These are phyloP conservation scores for Aspergillus incahuasiensis DNA, from an alignment of 495 filamentous ascomycete species.

Conservation along the genomic window DNA sequence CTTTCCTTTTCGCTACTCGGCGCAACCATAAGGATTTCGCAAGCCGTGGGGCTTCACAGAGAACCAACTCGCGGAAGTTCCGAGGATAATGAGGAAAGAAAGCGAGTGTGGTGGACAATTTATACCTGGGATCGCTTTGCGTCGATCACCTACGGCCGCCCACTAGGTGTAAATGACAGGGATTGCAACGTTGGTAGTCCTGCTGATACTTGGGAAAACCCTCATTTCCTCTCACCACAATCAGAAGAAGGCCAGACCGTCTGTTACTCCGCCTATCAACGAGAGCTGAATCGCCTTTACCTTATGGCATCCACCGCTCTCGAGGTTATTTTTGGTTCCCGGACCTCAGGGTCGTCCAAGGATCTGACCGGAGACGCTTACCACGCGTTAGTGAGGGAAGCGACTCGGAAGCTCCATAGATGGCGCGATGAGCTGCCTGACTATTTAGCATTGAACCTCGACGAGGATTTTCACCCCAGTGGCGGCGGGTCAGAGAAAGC, in stretches of 20 bases:
- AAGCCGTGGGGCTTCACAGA: slow-evolving; percentile 32
- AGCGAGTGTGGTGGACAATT: slow-evolving; percentile 35
- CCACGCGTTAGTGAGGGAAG: slow-evolving; percentile 18
- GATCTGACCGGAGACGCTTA: slow-evolving; percentile 18
- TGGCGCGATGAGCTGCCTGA: slow-evolving; percentile 23
- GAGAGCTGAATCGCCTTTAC: slow-evolving; percentile 30
- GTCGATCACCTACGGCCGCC: slow-evolving; percentile 31
- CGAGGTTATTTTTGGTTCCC: slow-evolving; percentile 28
- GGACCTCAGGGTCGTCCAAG: slow-evolving; percentile 18
- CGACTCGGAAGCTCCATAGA: slow-evolving; percentile 18
- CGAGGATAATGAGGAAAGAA: slow-evolving; percentile 29
- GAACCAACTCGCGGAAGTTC: slow-evolving; percentile 13
- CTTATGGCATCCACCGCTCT: slow-evolving; percentile 28
- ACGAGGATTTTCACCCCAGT: slow-evolving; percentile 18
- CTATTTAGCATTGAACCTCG: slow-evolving; percentile 20
- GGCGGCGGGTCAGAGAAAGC: slow-evolving; percentile 16
- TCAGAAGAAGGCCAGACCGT: slow-evolving; percentile 6
- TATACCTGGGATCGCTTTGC: slow-evolving; percentile 38
- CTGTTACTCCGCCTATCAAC: slow-evolving; percentile 31
- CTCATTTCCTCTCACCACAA: slow-evolving; percentile 13
- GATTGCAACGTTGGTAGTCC: slow-evolving; percentile 34
- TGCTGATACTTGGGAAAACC: slow-evolving; percentile 23
- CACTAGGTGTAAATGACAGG: slow-evolving; percentile 31
- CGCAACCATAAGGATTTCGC: slow-evolving; percentile 29
- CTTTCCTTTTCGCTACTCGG: slow-evolving; percentile 33